Base-by-base conservation (phyloP, 441 rosid genomes). In the Populus hybrid region DNA sequence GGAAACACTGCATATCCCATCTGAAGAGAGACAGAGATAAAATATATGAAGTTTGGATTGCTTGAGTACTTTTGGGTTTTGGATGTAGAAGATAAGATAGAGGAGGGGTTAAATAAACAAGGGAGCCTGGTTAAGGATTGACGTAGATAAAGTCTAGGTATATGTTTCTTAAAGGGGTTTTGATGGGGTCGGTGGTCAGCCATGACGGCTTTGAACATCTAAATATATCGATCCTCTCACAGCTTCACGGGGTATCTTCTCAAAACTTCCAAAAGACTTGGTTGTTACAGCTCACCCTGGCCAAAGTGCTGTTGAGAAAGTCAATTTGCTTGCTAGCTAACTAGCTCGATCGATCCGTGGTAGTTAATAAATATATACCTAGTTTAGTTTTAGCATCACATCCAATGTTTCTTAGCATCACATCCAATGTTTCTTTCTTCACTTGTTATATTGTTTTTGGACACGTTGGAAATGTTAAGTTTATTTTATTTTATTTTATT, bases 101-200 rank as follows among this genome's bases (percentile, higher is more conserved):
- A 21, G 74, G 70, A 59, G 67, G 67, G 32, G 59, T 70, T 14
- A 50, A 73, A 21, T 36, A 70, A 67, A 82, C 57, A 78, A 57
- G 69, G 3, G 26, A 2, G 38, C 7, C 7, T 1, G 30, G n/a
- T 32, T 19, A 19, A 59, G 78, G 35, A 38, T 79, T 82, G 85
- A 84, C 84, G 83, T 81, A 4, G 80, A 78, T 74, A 82, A 79
- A 84, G 87, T 80, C 82, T 18, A 36, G 35, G 32, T 63, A 32
- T 4, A 67, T 36, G 70, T 81, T 74, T 83, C 79, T 12, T 40
- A 30, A 7, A 35, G 70, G 57, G 67, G 61, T 77, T 71, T 73
- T 7, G 19, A 46, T 28, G 74, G 67, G 87, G 82, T 80, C 83
- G 84, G 85, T 85, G 89, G 97, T 92, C 97, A 90, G 80, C 85